Evolutionary conservation across 108 stramenopile genomes (phyloP).

Genomic region (Aurantiochytrium sp.): DNA sequence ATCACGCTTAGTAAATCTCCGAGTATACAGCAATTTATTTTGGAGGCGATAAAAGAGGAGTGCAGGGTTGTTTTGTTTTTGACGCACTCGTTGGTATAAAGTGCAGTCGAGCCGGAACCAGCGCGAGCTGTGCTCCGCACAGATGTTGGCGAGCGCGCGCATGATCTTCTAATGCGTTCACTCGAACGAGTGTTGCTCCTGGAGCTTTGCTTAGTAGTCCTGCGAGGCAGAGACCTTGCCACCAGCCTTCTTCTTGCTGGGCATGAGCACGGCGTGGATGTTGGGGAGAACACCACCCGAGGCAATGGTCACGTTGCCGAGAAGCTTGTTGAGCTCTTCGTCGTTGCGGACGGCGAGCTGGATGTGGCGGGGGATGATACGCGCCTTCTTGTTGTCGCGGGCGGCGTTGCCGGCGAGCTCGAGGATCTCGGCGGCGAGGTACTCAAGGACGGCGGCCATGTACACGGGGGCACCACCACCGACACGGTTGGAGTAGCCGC

Average conservation of each 20-base stretch:
- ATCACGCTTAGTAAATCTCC: too few species aligned
- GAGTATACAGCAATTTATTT: too few species aligned
- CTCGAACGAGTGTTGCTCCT: too few species aligned
- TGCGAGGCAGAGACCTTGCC: slow-evolving; percentile 3
- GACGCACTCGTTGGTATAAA: too few species aligned
- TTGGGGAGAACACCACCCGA: slow-evolving; percentile 91
- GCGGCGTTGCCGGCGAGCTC: slow-evolving; percentile 51
- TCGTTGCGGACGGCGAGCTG: slow-evolving; percentile 49
- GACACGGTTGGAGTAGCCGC: slow-evolving; percentile 82
- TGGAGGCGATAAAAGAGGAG: too few species aligned
- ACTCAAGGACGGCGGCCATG: slow-evolving; percentile 67
- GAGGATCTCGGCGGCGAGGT: slow-evolving; percentile 33
- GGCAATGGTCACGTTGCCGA: slow-evolving; percentile 78
- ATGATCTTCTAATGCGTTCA: too few species aligned
- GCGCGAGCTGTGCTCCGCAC: too few species aligned
- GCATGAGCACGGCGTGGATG: slow-evolving; percentile 89
- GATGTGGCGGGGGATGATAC: slow-evolving; percentile 46
- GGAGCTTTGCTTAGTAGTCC: neutral
- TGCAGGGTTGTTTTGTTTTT: too few species aligned
- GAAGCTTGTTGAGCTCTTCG: slow-evolving; percentile 55
- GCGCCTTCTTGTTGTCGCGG: slow-evolving; percentile 45
- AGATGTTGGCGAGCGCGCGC: too few species aligned
- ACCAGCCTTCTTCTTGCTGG: slow-evolving; percentile 60
- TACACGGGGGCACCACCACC: slow-evolving; percentile 90
- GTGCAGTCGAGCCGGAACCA: too few species aligned